A percentile compares a stretch with the other conserved stretches of the same genome.
These are phyloP conservation scores for Trypanosoma rangeli DNA, from an alignment of 208 protist species.

Conservation along the genomic window DNA sequence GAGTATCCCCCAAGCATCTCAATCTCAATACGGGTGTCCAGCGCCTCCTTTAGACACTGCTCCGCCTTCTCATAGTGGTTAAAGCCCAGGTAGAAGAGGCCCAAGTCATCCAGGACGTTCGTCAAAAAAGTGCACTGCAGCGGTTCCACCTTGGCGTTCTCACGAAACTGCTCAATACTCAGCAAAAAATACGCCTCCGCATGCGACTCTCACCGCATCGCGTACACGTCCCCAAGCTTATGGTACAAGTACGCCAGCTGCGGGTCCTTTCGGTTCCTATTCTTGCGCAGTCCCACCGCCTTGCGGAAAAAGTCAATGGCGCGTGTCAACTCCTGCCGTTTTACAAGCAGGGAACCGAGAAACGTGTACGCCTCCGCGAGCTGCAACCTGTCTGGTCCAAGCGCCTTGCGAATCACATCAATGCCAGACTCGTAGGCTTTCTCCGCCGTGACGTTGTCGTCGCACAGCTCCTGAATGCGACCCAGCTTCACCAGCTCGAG, in stretches of 20 bases:
- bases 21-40: constrained; percentile 87
- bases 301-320: constrained; percentile 66
- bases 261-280: constrained; percentile 58
- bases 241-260: constrained; percentile 88
- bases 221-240: constrained; percentile 84
- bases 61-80: constrained; percentile 90
- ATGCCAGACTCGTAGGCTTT: constrained; percentile 71
- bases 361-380: constrained; percentile 82
- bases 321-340: constrained; percentile 61
- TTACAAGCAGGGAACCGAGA: constrained; percentile 66
- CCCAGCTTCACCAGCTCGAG: constrained; percentile 83
- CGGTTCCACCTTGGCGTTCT: constrained; percentile 71
- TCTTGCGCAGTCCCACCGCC: constrained; percentile 77
- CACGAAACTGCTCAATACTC: constrained; percentile 74
- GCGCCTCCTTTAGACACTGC: constrained; percentile 82
- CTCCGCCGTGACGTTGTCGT: constrained; percentile 62
- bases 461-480: constrained; percentile 78
- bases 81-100: constrained; percentile 88
- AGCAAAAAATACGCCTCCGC: constrained; percentile 89
- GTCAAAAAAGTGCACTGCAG: constrained; percentile 88
- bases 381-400: constrained; percentile 64
- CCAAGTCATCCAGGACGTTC: constrained; percentile 87
- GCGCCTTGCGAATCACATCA: constrained; percentile 58
- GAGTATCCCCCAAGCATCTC: constrained; percentile 85
- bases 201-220: constrained; percentile 73